Conservation (phyloP, 805 yeast genomes). For the Lachancea kluyveri region DNA sequence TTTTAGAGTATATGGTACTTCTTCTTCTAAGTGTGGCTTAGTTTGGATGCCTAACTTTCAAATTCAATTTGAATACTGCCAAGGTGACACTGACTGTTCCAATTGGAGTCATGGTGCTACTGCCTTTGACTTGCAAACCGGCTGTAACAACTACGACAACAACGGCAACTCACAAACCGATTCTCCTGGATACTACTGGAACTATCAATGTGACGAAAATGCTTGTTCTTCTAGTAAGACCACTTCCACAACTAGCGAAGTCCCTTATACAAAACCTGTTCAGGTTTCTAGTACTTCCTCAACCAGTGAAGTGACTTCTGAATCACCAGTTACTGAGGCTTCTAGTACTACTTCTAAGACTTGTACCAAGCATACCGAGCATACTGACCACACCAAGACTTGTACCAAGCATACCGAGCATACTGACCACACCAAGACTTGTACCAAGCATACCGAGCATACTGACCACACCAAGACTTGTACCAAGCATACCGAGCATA, state of each 20-base stretch:
- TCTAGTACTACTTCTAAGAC: conserved; percentile 1
- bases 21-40: conserved; percentile 7
- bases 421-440: too few species aligned
- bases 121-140: conserved; percentile 21
- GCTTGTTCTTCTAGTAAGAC: background rate
- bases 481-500: too few species aligned
- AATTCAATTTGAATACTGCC: conserved; percentile 30
- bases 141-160: conserved; percentile 23
- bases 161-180: conserved; percentile 25
- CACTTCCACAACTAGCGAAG: too few species aligned
- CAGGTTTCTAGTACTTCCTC: background rate
- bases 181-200: conserved; percentile 24
- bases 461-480: too few species aligned
- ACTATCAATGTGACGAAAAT: conserved; percentile 2
- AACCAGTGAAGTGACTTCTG: background rate
- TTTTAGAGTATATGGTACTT: conserved; percentile 21
- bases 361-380: background rate
- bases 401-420: too few species aligned
- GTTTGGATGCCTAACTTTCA: conserved; percentile 25
- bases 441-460: too few species aligned
- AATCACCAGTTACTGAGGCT: conserved; percentile 1
- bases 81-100: conserved; percentile 14
- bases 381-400: too few species aligned
- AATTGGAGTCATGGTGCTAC: conserved; percentile 11
- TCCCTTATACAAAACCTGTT: too few species aligned